Evolutionary conservation across 768 basidiomycete genomes (phyloP), one percentile per base, ranked within the genome.

Genomic region (Suillus subluteus): DNA sequence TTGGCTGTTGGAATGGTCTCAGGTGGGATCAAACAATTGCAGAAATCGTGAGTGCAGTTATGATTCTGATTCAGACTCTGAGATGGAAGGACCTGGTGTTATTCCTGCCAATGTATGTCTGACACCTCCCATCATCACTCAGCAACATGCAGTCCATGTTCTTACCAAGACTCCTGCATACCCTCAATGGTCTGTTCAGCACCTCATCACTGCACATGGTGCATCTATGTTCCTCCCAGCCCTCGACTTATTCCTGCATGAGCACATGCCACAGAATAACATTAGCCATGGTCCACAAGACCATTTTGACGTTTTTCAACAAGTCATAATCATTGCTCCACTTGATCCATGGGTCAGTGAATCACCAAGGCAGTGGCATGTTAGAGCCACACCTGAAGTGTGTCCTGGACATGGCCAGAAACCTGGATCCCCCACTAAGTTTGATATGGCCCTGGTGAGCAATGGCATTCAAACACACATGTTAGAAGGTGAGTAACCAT

Each of bases 171-270:
- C 18, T 44, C 58, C 66, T 40, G 13, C 66, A 12, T 52, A 48
- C 32, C 68, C 64, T 26, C 15, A 4, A 3, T 26, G 40, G 23
- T 37, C 52, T 15, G 32, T 69, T 13, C 9, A 40, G 18, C 30
- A 7, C 32, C 43, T 67, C 8, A 21, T 58, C 37, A 63, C 40
- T 1, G 21, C 18, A 16, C 56, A 69, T 56, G 56, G 68, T 1
- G 66, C 68, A 6, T 30, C 50, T 7, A 50, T 64, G 41, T 66
- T 69, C 50, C 16, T 68, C n/a, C 52, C 67, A 0, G 64, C 63
- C 16, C 64, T 68, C 37, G 41, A 32, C n/a, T 21, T 11, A 16
- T 66, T 62, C 43, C 23, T 66, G 13, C 26, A 15, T 4, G n/a
- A 59, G 23, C 30, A 52, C 13, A 9, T 62, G 21, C 62, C 40